Base-by-base conservation (phyloP, 371 early-diverging fungal species). In the Choanephora cucurbitarum region DNA sequence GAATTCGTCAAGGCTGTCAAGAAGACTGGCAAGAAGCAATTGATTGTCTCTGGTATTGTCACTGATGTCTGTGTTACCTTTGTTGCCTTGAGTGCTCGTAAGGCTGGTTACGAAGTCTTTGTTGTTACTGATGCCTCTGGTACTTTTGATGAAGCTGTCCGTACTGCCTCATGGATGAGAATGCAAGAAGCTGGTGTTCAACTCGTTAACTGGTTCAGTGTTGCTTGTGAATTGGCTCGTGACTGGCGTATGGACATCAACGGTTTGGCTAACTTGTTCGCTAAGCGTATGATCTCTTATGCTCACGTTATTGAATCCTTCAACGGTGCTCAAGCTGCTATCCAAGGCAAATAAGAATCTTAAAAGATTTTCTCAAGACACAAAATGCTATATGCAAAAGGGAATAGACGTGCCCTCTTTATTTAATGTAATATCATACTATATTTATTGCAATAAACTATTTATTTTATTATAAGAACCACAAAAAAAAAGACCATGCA, bases 41-140 rank as follows among this genome's bases (percentile, higher is more conserved):
- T 65, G 52, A 37, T 60, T 14, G 44, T 65, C 52, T 54, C 60
- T 56, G 65, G 60, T 55, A 60, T 59, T 47, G 60, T 59, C 18
- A 65, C 65, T 31, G 61, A 60, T 56, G 65, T 60, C 31, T 60
- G 65, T 48, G 50, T 65, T 41, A 45, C 61, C 37, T 60, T 65
- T 32, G 55, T 49, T 37, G 52, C 65, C 37, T 50, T 65, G 19
- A 56, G 55, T 52, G 65, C 65, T 55, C 59, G 54, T 49, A 54
- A 44, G 19, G 60, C 60, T 43, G 60, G 60, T 18, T 60, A 49
- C 43, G 60, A 60, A 1, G 60, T 60, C 14, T 60, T 60, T 48
- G 60, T 60, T 21, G 60, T 60, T 40, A 60, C 60, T 22, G 60
- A 60, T 54, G 60, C 60, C 23, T 60, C 60, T 23, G 60, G 60